Base-by-base conservation (phyloP, 352 stramenopile species). In the Phytophthora vignae region DNA sequence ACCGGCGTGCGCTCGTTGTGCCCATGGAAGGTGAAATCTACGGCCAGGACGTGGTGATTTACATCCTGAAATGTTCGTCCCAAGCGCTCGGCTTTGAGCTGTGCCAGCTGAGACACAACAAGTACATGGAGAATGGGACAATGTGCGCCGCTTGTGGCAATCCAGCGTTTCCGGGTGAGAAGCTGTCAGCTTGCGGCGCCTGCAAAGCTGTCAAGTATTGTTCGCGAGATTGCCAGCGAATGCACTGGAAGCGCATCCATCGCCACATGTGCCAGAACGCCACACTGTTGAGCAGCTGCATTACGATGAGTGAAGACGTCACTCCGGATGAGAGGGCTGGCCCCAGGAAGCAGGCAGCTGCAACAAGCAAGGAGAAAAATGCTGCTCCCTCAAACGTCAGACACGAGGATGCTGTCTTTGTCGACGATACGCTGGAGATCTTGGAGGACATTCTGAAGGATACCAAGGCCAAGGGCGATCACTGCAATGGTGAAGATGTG, bases 241-340 rank as follows among this genome's bases (percentile, higher is more conserved):
- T 67, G 17, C 74, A 82, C 55, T 82, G 74, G 74, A 82, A 82
- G 54, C 61, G 65, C 15, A 67, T 69, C 25, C 74, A 82, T 50
- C 66, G 71, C 29, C 48, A 70, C 33, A 74, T 82, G 71, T 82
- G 74, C 38, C 50, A 69, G 55, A 50, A 77, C 27, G 12, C 62
- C n/a, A 31, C 46, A 17, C 44, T 82, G 33, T 46, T 82, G 5
- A 17, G 36, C 7, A 69, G 66, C 22, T 82, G 74, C 27, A 57
- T 44, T 11, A 69, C 64, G 4, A 57, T 72, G 55, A 82, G 44
- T 29, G 63, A 77, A 58, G 57, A 82, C 21, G 61, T 82, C 1
- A 62, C 74, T 33, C 63, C 63, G 33, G 59, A 76, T 14, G 64
- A 70, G 44, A 58, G 58, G 33, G 27, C 10, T 40, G 33, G 8